A percentile compares a stretch with the other conserved stretches of the same genome.
Conservation (phyloP, 1,284 basidiomycete species). For the Ceraceosorus guamensis region DNA sequence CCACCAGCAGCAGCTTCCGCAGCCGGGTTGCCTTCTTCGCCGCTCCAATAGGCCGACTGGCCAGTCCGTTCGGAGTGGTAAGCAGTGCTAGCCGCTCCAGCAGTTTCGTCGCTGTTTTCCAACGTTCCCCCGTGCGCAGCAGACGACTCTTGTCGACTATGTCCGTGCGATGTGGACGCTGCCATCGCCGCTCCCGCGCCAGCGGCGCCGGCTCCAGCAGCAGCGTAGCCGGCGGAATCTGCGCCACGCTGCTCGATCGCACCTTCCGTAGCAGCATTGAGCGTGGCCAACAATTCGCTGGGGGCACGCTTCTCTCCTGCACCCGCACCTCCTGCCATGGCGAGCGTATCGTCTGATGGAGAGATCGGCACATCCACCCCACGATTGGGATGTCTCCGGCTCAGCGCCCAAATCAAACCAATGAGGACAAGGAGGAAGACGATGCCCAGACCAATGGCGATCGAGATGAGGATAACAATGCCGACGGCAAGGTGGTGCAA, state of each 20-base stretch:
- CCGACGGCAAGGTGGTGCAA: constrained; percentile 63
- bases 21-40: constrained; percentile 15
- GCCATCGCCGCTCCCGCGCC: constrained; percentile 3
- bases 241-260: constrained; percentile 84
- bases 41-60: constrained; percentile 47
- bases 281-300: constrained; percentile 37
- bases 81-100: constrained; percentile 50
- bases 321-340: constrained; percentile 6
- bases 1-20: constrained; percentile 11
- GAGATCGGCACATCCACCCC: constrained; percentile 23
- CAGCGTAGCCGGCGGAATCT: constrained; percentile 63
- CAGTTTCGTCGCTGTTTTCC: constrained; percentile 28
- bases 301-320: constrained; percentile 33
- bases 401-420: constrained; percentile 77
- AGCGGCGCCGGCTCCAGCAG: constrained; percentile 55
- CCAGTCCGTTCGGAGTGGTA: constrained; percentile 27
- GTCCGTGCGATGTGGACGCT: constrained; percentile 9
- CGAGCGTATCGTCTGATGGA: constrained; percentile 30
- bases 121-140: constrained; percentile 8
- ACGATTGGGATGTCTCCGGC: constrained; percentile 50
- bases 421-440: constrained; percentile 83
- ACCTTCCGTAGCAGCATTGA: constrained; percentile 60
- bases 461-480: constrained; percentile 90
- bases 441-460: constrained; percentile 88
- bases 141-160: background rate